phyloP scores from a whole-genome alignment of 345 rosid species.

The Populus simonii region DNA sequence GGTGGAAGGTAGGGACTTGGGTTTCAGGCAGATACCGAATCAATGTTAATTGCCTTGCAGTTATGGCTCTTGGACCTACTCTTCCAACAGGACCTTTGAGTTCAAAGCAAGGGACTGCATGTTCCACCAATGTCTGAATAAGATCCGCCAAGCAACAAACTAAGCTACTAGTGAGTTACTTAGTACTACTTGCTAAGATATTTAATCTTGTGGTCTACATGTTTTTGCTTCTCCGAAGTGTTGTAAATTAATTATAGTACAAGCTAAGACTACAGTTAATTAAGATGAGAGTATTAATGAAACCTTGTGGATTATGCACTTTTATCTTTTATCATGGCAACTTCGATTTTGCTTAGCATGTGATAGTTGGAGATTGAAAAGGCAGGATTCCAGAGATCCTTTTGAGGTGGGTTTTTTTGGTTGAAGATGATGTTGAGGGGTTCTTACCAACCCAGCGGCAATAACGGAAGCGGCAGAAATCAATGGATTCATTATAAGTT shows the following conservation, averaged over 20 bases:
- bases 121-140: slow-evolving; percentile 61
- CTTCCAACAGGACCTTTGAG: slow-evolving; percentile 43
- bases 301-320: not conserved
- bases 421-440: not conserved
- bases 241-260: slow-evolving; percentile 3
- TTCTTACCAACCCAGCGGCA: not conserved
- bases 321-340: not conserved
- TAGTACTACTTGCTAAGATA: not conserved
- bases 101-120: slow-evolving; percentile 56
- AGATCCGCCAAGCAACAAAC: not conserved
- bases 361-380: not conserved
- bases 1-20: slow-evolving; percentile 90
- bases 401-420: not conserved
- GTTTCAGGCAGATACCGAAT: slow-evolving; percentile 69
- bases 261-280: not conserved
- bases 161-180: not conserved
- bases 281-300: not conserved
- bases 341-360: slow-evolving; percentile 3
- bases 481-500: too few species aligned
- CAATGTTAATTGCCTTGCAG: slow-evolving; percentile 60
- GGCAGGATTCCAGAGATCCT: not conserved
- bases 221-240: not conserved
- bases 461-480: too few species aligned
- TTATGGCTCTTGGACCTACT: slow-evolving; percentile 52
- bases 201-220: not conserved